phyloP scores from a whole-genome alignment of 805 yeast species.

The Priceomyces carsonii region DNA sequence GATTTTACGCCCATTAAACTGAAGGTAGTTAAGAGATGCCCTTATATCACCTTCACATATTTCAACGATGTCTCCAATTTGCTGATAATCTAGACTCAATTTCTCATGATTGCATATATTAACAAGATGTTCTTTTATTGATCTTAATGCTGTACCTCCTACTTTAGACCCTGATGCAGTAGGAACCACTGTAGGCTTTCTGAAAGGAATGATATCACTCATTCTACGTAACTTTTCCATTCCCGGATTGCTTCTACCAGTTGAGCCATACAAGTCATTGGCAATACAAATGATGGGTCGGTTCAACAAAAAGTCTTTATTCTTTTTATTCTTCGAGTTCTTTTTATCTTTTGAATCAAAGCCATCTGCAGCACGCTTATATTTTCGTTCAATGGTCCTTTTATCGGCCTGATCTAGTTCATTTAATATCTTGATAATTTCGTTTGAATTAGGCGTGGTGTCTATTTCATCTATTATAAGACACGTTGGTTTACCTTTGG shows the following conservation, averaged over 20 bases:
- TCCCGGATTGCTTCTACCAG: slow-evolving; percentile 43
- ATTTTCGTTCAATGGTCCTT: slow-evolving; percentile 38
- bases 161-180: slow-evolving; percentile 43
- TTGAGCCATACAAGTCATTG: slow-evolving; percentile 72
- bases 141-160: slow-evolving; percentile 35
- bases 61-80: slow-evolving; percentile 65
- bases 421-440: slow-evolving; percentile 48
- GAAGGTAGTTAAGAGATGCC: slow-evolving; percentile 80
- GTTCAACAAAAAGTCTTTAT: slow-evolving; percentile 44
- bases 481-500: slow-evolving; percentile 76
- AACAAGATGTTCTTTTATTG: slow-evolving; percentile 42
- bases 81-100: slow-evolving; percentile 46
- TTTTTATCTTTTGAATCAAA: slow-evolving; percentile 21
- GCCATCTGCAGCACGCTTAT: slow-evolving; percentile 3
- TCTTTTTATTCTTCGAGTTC: slow-evolving; percentile 26
- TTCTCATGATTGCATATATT: slow-evolving; percentile 57
- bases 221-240: slow-evolving; percentile 72
- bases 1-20: slow-evolving; percentile 49
- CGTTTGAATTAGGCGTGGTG: slow-evolving; percentile 34
- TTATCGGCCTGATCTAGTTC: slow-evolving; percentile 62
- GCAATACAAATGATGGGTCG: slow-evolving; percentile 93
- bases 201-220: slow-evolving; percentile 71
- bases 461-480: slow-evolving; percentile 89
- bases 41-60: slow-evolving; percentile 81
- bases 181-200: slow-evolving; percentile 53